Conservation (phyloP, 1,284 basidiomycete genomes). For the Phylloboletellus chloephorus region DNA sequence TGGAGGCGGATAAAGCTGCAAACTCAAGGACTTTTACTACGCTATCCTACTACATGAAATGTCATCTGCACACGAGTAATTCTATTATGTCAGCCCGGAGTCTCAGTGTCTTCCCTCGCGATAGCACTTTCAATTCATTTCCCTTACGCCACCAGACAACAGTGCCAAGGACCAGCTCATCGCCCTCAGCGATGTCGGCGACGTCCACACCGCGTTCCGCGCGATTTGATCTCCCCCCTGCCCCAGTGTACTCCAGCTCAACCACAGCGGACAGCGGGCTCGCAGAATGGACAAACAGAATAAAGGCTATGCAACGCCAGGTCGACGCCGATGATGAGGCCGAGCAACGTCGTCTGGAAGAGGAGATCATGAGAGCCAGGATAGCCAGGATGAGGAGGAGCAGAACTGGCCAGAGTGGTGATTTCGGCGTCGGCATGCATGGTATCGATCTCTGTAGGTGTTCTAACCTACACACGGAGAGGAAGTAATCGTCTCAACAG, state of each 20-base stretch:
- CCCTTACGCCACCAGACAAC: neutral
- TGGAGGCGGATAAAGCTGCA: neutral
- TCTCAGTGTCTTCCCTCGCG: neutral
- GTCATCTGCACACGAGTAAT: too few species aligned
- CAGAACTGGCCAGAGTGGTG: slow-evolving; percentile 36
- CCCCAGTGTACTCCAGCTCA: slow-evolving; percentile 20
- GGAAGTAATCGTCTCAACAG: slow-evolving; percentile 6
- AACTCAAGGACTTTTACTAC: neutral
- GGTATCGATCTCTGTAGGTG: slow-evolving; percentile 32
- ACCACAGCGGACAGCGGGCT: slow-evolving; percentile 51
- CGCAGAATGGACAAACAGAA: slow-evolving; percentile 75
- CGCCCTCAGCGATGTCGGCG: slow-evolving; percentile 19
- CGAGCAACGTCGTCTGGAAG: slow-evolving; percentile 66
- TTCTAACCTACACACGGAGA: slow-evolving; percentile 7
- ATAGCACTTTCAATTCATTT: neutral
- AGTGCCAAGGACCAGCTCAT: neutral
- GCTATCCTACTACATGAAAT: neutral
- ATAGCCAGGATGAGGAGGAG: slow-evolving; percentile 61
- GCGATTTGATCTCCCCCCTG: slow-evolving; percentile 37
- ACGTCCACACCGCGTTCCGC: slow-evolving; percentile 30
- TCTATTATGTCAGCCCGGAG: slow-evolving; percentile 26
- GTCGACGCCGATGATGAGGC: slow-evolving; percentile 74
- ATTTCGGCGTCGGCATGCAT: slow-evolving; percentile 40
- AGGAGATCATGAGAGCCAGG: slow-evolving; percentile 69
- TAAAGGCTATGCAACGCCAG: slow-evolving; percentile 71